A percentile compares a stretch with the other conserved stretches of the same genome.
Evolutionary conservation across 2,329 filamentous ascomycete genomes (phyloP).

Genomic region (Penicillium sp.): DNA sequence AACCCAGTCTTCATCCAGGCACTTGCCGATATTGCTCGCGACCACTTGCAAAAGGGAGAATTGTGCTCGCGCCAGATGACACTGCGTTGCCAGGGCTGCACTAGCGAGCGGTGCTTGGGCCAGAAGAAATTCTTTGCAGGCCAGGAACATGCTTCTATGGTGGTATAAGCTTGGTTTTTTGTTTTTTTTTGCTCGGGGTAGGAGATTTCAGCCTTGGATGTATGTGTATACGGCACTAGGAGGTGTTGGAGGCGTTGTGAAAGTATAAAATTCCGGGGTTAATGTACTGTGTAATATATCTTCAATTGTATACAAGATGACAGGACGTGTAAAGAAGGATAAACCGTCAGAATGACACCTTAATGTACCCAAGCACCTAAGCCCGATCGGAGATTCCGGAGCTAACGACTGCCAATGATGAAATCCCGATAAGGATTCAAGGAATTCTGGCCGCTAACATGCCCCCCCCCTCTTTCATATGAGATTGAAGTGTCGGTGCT

Average conservation of each 20-base stretch:
- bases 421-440: slow-evolving; percentile 3
- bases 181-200: background rate
- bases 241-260: slow-evolving; percentile 9
- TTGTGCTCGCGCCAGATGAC: slow-evolving; percentile 83
- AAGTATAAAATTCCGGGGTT: slow-evolving; percentile 1
- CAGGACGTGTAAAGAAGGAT: background rate
- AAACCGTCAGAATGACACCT: background rate
- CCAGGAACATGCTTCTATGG: slow-evolving; percentile 35
- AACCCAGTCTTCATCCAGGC: slow-evolving; percentile 87
- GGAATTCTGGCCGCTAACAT: background rate
- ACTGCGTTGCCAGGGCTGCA: slow-evolving; percentile 88
- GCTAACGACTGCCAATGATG: slow-evolving; percentile 2
- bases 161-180: slow-evolving; percentile 26
- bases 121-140: slow-evolving; percentile 64
- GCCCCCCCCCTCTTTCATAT: slow-evolving; percentile 3
- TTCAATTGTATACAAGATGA: background rate
- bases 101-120: slow-evolving; percentile 81
- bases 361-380: background rate
- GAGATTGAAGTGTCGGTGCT: background rate
- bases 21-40: slow-evolving; percentile 80
- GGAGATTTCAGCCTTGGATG: background rate
- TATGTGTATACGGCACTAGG: slow-evolving; percentile 7
- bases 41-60: slow-evolving; percentile 69
- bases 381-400: slow-evolving; percentile 12
- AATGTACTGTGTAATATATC: slow-evolving; percentile 6